Evolutionary conservation across 352 stramenopile species (phyloP), one percentile per base, ranked within the genome.

Genomic region (Globisporangium okanoganense): DNA sequence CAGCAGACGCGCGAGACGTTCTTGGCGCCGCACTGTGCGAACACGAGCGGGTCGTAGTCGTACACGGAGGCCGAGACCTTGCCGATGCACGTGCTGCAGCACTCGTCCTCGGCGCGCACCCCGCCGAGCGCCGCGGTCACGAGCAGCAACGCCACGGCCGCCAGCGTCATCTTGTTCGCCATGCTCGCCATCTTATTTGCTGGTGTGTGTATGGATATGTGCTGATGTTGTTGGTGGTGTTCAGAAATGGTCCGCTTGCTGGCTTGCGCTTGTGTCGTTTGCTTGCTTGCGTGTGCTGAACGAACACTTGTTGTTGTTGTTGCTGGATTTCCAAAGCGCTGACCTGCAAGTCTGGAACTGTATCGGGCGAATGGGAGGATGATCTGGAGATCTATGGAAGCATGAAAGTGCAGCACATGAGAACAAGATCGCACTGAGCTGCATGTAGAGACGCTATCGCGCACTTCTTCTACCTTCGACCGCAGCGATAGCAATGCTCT

Each of bases 21-120:
- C 5, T 65, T 57, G 44, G 58, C 65, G 5, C 63, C 40, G 62
- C 82, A 91, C 55, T 91, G 70, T 2, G 35, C 29, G 61, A 78
- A 88, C 9, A 84, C 64, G n/a, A 86, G 55, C 54, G 82, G 82
- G 59, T 91, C 82, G 68, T 91, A 91, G 45, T 72, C 73, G 72
- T 88, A 91, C 14, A 66, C 41, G 3, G 55, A 33, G 43, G 56
- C 54, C 38, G 81, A 67, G 31, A 72, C 71, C 61, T 90, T 88
- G 61, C 78, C 81, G 63, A 90, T 90, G 56, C 81, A 90, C 33
- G 65, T 88, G 56, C 54, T 73, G 63, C 81, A 90, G 68, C 81
- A 90, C 61, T 67, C 61, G 22, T 5, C 2, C 1, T 56, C 40
- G 16, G 31, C 31, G 27, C 13, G 16, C 8, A 48, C 54, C 25